Evolutionary conservation across 345 rosid species (phyloP), one percentile per base, ranked within the genome.

Genomic region (Fremontodendron californicum): DNA sequence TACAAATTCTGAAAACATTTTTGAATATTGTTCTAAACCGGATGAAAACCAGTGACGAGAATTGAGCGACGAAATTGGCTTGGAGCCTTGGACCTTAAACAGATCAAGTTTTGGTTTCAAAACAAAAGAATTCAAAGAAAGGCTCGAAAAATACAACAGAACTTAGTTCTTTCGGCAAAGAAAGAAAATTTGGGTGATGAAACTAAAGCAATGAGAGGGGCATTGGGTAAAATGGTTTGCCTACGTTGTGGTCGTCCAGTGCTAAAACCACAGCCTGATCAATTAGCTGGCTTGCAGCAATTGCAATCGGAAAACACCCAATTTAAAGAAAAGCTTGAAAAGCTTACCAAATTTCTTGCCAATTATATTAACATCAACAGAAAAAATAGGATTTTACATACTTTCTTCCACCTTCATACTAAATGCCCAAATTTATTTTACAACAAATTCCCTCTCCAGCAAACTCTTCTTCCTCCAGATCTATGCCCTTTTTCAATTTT

Each of bases 241-340:
- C 90, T 88, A 5, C 9, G 82, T 57, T 93, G 98, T 64, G 93
- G 91, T 1, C 94, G 93, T 48, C 90, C 93, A 13, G 81, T 90
- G 9, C 80, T 82, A 64, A 85, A 82, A 62, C 82, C 87, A 31
- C 82, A 80, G 46, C 77, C 1, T 42, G 46, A 10, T 42, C 12
- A 42, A 39, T 39, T 6, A 7, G 42, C 42, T 11, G 79, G 69
- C 71, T 39, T 89, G 73, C 78, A 84, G 18, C 76, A 73, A 18
- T 63, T 90, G 78, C 89, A 81, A 57, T 16, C 72, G 29, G 91
- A 91, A 78, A 90, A 93, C 63, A 69, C 76, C 15, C 80, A 66
- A 0, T 68, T 93, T 18, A 88, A 77, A 84, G 81, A 83, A 19
- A 81, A 85, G 93, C 46, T 42, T 42, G 12, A 42, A 0, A 42